phyloP scores from a whole-genome alignment of 2,329 filamentous ascomycete genomes.

The Venturia carpophila region DNA sequence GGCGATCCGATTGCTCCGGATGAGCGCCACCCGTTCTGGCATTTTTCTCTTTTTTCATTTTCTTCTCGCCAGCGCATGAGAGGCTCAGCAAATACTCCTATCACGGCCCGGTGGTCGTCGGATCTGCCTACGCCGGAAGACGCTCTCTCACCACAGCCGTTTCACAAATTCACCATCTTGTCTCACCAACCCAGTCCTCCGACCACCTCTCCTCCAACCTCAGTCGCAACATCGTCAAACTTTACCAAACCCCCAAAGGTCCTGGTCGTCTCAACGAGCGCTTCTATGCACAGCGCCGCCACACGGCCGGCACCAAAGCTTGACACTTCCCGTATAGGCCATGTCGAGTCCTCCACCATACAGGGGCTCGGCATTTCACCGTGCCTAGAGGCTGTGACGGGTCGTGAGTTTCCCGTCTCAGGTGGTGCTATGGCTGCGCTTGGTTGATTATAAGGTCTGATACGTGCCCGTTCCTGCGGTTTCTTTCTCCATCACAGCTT shows the following conservation, averaged over 20 bases:
- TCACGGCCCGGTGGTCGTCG: not conserved
- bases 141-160: constrained; percentile 11
- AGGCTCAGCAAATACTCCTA: constrained; percentile 12
- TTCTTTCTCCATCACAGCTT: constrained; percentile 15
- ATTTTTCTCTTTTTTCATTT: not conserved
- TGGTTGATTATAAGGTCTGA: constrained; percentile 17
- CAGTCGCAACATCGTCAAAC: constrained; percentile 7
- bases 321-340: constrained; percentile 12
- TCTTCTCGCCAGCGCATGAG: not conserved
- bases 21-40: not conserved
- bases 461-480: constrained; percentile 16
- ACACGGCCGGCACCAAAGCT: constrained; percentile 7
- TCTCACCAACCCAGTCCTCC: constrained; percentile 16
- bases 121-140: not conserved
- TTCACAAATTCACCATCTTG: constrained; percentile 9
- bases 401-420: constrained; percentile 12
- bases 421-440: not conserved
- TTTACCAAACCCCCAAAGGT: not conserved
- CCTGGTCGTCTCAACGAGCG: constrained; percentile 12
- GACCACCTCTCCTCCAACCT: constrained; percentile 14
- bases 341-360: constrained; percentile 8
- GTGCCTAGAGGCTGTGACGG: constrained; percentile 12
- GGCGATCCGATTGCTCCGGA: not conserved
- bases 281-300: constrained; percentile 10
- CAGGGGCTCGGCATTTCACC: constrained; percentile 15